Base-by-base conservation (phyloP, 768 basidiomycete genomes). In the Mycena chlorophos region DNA sequence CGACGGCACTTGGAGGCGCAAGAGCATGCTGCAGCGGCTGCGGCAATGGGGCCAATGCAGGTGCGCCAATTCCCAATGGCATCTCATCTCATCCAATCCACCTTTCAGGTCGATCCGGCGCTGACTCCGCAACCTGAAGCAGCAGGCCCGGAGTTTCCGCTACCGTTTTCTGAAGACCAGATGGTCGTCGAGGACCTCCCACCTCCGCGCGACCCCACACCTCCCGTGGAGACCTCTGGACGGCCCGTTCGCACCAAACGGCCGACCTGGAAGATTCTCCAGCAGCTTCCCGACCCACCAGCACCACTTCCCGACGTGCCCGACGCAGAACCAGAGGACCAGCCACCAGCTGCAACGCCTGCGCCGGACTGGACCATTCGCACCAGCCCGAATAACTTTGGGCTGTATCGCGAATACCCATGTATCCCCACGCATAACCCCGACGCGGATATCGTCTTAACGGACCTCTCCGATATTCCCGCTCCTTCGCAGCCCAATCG, bases 371-470 rank as follows among this genome's bases (percentile, higher is more conserved):
- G n/a, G 34, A 10, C 34, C n/a, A 37, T 37, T 37, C 34, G 34
- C 34, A 63, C 62, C 1, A 31, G 17, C 14, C 3, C 6, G 12
- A 63, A 63, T 28, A 26, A 22, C 13, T 60, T 60, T 31, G 52
- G 59, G 4, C 17, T 60, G 5, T 63, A 51, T 42, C 55, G 56
- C 19, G 48, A 57, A 40, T 63, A 57, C 40, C 52, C 58, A 22
- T 34, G 5, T 5, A 22, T 39, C 16, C 62, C 59, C 6, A 63
- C 55, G 4, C 52, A 59, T 45, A 49, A 63, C 19, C 62, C 62
- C 23, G 59, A 63, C 26, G 34, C 52, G 14, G 28, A 25, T 1
- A 26, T 61, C 13, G 26, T 51, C 12, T 46, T 50, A 3, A 39
- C 12, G 16, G 49, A 40, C 17, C 51, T 29, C 3, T 49, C 51